phyloP scores from a whole-genome alignment of 1,284 basidiomycete species.

The Coniferiporia sulphurascens region DNA sequence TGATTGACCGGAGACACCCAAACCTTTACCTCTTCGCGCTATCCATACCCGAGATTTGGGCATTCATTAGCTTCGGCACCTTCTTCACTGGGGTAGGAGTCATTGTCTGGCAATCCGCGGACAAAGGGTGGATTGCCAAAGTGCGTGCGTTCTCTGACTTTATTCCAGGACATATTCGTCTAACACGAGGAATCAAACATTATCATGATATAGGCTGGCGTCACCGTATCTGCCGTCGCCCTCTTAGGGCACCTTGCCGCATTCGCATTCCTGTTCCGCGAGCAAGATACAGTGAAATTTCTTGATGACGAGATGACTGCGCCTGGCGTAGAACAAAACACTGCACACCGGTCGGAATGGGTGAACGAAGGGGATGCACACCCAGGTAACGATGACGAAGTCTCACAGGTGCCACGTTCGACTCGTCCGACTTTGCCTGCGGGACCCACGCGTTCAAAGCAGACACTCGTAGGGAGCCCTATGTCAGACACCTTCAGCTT shows the following conservation, averaged over 20 bases:
- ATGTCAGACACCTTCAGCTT: not conserved
- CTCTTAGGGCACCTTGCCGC: constrained; percentile 10
- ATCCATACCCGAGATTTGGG: constrained; percentile 15
- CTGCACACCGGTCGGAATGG: not conserved
- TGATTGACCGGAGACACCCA: constrained; percentile 7
- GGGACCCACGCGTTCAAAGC: not conserved
- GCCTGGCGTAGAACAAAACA: not conserved
- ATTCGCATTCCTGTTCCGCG: constrained; percentile 13
- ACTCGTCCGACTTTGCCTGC: not conserved
- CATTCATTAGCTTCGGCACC: constrained; percentile 10
- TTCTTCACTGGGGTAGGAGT: constrained; percentile 13
- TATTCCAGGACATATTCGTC: not conserved
- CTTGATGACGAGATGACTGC: constrained; percentile 1
- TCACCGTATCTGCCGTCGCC: constrained; percentile 1
- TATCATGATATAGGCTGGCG: constrained; percentile 4
- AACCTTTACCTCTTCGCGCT: constrained; percentile 10
- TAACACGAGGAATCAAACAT: not conserved
- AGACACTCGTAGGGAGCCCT: constrained; percentile 2
- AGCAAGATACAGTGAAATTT: constrained; percentile 11
- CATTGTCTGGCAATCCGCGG: constrained; percentile 11
- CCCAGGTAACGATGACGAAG: not conserved
- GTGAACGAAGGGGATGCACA: not conserved
- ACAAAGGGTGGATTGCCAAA: constrained; percentile 16
- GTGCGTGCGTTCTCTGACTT: not conserved
- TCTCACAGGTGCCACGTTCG: not conserved